Conservation (phyloP, 257 asterid species). For the Solanum megistacrolobum region DNA sequence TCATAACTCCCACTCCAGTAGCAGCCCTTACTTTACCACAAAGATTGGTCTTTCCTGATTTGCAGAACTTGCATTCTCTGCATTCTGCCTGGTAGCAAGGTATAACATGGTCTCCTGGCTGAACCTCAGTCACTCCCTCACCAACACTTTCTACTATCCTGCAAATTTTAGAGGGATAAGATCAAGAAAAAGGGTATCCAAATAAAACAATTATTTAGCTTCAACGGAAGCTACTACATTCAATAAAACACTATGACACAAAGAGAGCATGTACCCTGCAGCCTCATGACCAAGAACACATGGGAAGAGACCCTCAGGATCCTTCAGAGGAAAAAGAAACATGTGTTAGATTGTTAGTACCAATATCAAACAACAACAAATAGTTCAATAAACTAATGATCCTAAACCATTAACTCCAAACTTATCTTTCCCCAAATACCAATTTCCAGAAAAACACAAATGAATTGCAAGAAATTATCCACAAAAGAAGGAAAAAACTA, state of each 20-base stretch:
- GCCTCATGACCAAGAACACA: slow-evolving; percentile 99
- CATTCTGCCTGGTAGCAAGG: slow-evolving; percentile 99
- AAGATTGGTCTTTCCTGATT: slow-evolving; percentile 91
- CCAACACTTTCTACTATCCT: slow-evolving; percentile 91
- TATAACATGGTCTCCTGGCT: slow-evolving; percentile 93
- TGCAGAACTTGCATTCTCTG: slow-evolving; percentile 90
- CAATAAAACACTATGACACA: neutral
- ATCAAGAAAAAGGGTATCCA: neutral
- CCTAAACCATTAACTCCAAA: neutral
- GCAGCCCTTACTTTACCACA: slow-evolving; percentile 93
- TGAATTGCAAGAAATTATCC: neutral
- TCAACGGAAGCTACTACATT: neutral
- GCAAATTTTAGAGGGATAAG: slow-evolving; percentile 5
- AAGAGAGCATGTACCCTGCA: slow-evolving; percentile 59
- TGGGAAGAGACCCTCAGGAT: slow-evolving; percentile 99
- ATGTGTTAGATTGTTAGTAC: neutral
- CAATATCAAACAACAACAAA: neutral
- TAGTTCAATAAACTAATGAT: neutral
- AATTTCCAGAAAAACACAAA: neutral
- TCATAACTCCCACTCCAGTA: slow-evolving; percentile 97
- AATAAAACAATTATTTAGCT: neutral
- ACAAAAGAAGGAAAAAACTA: neutral
- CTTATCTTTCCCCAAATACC: neutral
- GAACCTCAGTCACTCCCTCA: slow-evolving; percentile 86
- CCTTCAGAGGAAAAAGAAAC: slow-evolving; percentile 38